A percentile compares a stretch with the other conserved stretches of the same genome.
These are phyloP conservation scores for Tillandsia leiboldiana DNA, from an alignment of 176 grass and related monocot species.

Conservation along the genomic window DNA sequence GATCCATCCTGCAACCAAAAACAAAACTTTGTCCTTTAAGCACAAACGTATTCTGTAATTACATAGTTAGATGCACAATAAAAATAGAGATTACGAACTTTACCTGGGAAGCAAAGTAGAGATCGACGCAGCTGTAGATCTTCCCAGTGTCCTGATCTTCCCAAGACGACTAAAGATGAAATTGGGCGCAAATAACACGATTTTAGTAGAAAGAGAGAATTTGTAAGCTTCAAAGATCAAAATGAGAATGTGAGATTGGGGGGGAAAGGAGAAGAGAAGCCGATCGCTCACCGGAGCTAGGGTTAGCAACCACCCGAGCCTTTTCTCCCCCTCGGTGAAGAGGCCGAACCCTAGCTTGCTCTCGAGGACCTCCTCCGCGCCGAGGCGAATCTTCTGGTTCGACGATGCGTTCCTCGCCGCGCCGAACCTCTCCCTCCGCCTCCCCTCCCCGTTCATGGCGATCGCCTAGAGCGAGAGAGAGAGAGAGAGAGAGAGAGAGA, in stretches of 20 bases:
- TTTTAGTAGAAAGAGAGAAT: background rate
- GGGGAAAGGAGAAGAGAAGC: background rate
- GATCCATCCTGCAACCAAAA: slow-evolving; percentile 60
- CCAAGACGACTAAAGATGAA: slow-evolving; percentile 75
- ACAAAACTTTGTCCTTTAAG: slow-evolving; percentile 16
- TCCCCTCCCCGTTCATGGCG: slow-evolving; percentile 19
- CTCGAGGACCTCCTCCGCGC: slow-evolving; percentile 80
- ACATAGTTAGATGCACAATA: slow-evolving; percentile 3
- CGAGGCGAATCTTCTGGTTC: slow-evolving; percentile 62
- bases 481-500: background rate
- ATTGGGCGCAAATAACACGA: slow-evolving; percentile 4
- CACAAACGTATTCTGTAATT: background rate
- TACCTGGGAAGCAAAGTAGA: slow-evolving; percentile 88
- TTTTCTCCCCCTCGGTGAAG: slow-evolving; percentile 56
- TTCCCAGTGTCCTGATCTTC: slow-evolving; percentile 82
- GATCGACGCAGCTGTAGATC: slow-evolving; percentile 86
- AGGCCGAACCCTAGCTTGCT: slow-evolving; percentile 70
- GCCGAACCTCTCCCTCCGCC: background rate
- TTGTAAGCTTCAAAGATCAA: background rate
- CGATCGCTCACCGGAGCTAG: slow-evolving; percentile 49
- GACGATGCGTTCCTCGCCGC: slow-evolving; percentile 15
- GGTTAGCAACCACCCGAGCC: slow-evolving; percentile 89
- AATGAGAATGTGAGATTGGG: slow-evolving; percentile 3
- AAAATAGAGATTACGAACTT: slow-evolving; percentile 12
- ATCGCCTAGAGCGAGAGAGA: background rate